phyloP scores from a whole-genome alignment of 495 filamentous ascomycete genomes.

The Lepraria neglecta region DNA sequence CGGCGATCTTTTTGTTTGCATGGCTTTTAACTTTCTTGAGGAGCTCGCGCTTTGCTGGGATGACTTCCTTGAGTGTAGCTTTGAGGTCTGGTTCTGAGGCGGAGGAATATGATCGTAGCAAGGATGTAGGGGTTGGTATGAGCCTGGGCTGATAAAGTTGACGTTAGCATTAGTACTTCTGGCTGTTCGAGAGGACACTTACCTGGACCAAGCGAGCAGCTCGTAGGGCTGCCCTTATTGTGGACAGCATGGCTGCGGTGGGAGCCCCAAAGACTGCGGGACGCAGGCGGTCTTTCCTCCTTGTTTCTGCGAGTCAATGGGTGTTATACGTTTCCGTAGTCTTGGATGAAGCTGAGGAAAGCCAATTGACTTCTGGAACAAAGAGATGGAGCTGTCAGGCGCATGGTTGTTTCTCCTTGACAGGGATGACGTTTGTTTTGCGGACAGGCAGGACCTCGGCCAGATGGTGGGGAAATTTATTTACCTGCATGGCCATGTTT shows the following conservation, averaged over 20 bases:
- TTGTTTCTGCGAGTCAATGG: background rate
- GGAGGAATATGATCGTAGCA: conserved; percentile 53
- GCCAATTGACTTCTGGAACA: background rate
- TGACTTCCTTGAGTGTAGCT: conserved; percentile 67
- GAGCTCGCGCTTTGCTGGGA: conserved; percentile 88
- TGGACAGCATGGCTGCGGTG: conserved; percentile 10
- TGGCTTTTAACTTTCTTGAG: conserved; percentile 85
- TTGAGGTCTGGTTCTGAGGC: conserved; percentile 83
- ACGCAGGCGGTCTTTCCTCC: background rate
- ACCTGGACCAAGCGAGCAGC: conserved; percentile 6
- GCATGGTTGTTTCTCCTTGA: background rate
- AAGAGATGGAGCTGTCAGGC: background rate
- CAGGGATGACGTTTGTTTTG: conserved; percentile 1
- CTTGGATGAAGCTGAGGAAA: background rate
- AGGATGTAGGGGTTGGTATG: background rate
- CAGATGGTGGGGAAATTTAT: background rate
- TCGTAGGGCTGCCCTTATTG: conserved; percentile 1
- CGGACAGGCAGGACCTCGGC: conserved; percentile 6
- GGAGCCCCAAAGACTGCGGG: background rate
- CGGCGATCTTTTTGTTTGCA: conserved; percentile 74
- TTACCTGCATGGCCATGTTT: background rate
- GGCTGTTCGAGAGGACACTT: background rate
- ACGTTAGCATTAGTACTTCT: background rate
- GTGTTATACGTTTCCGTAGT: background rate
- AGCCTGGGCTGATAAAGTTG: background rate